Evolutionary conservation across 306 rosid genomes (phyloP).

Genomic region (Psophocarpus tetragonolobus): DNA sequence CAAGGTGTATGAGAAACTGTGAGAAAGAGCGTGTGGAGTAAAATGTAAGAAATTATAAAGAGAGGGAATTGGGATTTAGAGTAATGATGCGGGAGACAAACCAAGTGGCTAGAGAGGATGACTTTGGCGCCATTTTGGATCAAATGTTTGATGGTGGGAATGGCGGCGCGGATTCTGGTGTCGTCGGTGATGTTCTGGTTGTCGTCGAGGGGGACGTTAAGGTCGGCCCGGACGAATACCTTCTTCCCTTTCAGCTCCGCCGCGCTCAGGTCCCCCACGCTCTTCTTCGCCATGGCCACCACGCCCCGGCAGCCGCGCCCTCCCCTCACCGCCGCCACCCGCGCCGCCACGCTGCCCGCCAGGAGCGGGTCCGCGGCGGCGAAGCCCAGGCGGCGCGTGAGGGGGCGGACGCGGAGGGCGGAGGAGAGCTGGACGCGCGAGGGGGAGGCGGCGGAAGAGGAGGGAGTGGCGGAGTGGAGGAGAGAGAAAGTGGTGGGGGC

Average conservation of each 20-base stretch:
- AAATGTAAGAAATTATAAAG: too few species aligned
- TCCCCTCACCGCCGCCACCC: slow-evolving; percentile 40
- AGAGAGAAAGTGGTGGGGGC: slow-evolving; percentile 70
- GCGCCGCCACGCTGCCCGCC: slow-evolving; percentile 63
- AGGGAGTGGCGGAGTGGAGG: slow-evolving; percentile 54
- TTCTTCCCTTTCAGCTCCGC: slow-evolving; percentile 88
- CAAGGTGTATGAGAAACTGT: too few species aligned
- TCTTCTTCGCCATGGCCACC: slow-evolving; percentile 87
- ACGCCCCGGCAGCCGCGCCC: slow-evolving; percentile 58
- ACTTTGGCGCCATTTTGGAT: slow-evolving; percentile 89
- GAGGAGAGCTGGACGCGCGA: slow-evolving; percentile 57
- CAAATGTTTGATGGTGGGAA: slow-evolving; percentile 90
- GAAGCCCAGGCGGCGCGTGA: slow-evolving; percentile 74
- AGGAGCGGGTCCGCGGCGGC: slow-evolving; percentile 76
- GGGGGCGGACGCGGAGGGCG: slow-evolving; percentile 54
- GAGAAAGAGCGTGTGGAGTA: too few species aligned
- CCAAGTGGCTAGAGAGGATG: slow-evolving; percentile 93
- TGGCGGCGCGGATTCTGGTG: slow-evolving; percentile 90
- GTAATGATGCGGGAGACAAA: too few species aligned
- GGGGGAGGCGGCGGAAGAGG: slow-evolving; percentile 44
- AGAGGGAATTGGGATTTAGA: too few species aligned
- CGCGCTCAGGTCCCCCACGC: slow-evolving; percentile 74
- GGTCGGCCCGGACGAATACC: slow-evolving; percentile 88
- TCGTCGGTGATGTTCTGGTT: slow-evolving; percentile 91
- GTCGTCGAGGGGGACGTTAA: slow-evolving; percentile 92